Evolutionary conservation across 2,329 filamentous ascomycete species (phyloP), one percentile per base, ranked within the genome.

Genomic region (Pestalotiopsis sp.): DNA sequence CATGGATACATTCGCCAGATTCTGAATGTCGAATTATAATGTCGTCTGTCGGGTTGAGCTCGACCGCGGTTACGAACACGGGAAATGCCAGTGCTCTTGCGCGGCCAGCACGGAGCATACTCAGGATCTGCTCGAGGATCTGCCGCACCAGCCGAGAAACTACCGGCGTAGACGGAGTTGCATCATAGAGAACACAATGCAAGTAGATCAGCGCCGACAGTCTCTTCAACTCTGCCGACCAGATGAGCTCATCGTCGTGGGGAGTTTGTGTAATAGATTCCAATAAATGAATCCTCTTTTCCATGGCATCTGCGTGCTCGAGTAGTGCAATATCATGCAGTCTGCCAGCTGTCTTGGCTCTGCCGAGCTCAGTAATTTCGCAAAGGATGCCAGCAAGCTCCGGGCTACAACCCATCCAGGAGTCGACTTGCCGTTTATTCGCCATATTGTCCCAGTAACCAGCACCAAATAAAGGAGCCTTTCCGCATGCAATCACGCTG

Each of bases 321-420:
- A 80, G 77, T 20, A 84, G 75, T 3, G 73, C 75, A 3, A 78
- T 79, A 2, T 82, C 73, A 13, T 77, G 75, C 1, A 75, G 70
- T 3, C 76, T 67, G 4, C 74, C 67, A 12, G 76, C 75, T 7
- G 80, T 75, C n/a, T 74, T 75, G 5, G 66, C 20, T n/a, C 81
- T 77, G 4, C 82, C 83, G 14, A 86, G 74, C 62, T 86, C 84
- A 0, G 82, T 85, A 25, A 85, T 84, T 0, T 78, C 77, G n/a
- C 81, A 84, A 4, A 86, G 73, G 3, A 86, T 81, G 1, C 80
- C 80, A 3, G 83, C 82, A 41, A 86, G 74, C 20, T 81, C 80
- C 0, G 84, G 82, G 58, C 83, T 85, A 63, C 83, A 85, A 0
- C 83, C 83, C 76, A 85, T 83, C 84, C 84, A 86, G 0, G 78